phyloP scores from a whole-genome alignment of 768 basidiomycete species.

The Boletus reticuloceps region DNA sequence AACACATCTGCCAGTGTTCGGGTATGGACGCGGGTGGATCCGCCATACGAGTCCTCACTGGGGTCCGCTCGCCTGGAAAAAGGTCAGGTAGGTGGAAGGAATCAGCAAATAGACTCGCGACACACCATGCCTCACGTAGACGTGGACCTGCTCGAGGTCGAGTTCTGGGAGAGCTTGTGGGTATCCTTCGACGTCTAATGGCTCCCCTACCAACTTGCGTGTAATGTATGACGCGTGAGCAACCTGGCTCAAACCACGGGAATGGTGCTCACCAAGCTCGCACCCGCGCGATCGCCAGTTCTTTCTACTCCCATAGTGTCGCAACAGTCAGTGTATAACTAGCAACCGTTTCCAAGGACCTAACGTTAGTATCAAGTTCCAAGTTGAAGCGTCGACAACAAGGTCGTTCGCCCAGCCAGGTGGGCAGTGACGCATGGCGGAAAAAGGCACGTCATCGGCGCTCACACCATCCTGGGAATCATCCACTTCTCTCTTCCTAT shows the following conservation, averaged over 20 bases:
- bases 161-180: slow-evolving; percentile 54
- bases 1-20: slow-evolving; percentile 67
- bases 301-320: too few species aligned
- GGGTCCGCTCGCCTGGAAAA: slow-evolving; percentile 66
- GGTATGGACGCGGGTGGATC: slow-evolving; percentile 64
- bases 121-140: slow-evolving; percentile 75
- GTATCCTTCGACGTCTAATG: slow-evolving; percentile 61
- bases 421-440: too few species aligned
- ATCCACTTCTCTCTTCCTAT: too few species aligned
- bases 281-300: neutral
- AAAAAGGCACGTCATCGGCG: too few species aligned
- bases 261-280: slow-evolving; percentile 11
- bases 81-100: neutral
- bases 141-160: slow-evolving; percentile 66
- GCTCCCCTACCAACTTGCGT: slow-evolving; percentile 36
- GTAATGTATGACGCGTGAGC: neutral
- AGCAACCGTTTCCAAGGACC: too few species aligned
- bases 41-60: slow-evolving; percentile 65
- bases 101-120: neutral
- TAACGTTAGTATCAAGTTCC: neutral
- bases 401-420: neutral
- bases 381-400: neutral
- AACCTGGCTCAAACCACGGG: neutral
- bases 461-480: slow-evolving; percentile 10
- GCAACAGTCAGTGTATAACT: too few species aligned